Percentiles rank a stretch among this genome's conserved stretches.
Evolutionary conservation across 1,139 yeast species (phyloP).

Genomic region (Nakaseomyces nivariensis): DNA sequence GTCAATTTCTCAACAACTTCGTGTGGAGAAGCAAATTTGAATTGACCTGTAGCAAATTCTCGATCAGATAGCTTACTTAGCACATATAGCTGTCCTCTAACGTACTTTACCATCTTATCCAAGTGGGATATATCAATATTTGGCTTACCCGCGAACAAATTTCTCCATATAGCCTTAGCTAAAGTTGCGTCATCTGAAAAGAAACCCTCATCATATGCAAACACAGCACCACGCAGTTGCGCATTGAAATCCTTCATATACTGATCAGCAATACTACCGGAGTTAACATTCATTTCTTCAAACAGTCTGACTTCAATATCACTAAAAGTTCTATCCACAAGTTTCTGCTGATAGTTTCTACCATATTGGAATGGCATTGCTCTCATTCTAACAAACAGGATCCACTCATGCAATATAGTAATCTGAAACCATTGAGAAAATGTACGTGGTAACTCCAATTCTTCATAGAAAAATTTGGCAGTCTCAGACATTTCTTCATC

Average conservation of each 20-base stretch:
- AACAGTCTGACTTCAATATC: slow-evolving; percentile 83
- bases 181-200: slow-evolving; percentile 73
- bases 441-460: slow-evolving; percentile 71
- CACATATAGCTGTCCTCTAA: slow-evolving; percentile 81
- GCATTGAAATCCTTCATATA: slow-evolving; percentile 84
- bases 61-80: slow-evolving; percentile 78
- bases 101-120: slow-evolving; percentile 80
- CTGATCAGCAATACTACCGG: slow-evolving; percentile 77
- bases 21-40: slow-evolving; percentile 77
- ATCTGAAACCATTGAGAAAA: slow-evolving; percentile 95
- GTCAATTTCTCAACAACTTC: slow-evolving; percentile 67
- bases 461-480: slow-evolving; percentile 67
- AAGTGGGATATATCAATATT: slow-evolving; percentile 75
- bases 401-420: slow-evolving; percentile 86
- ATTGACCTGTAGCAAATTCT: slow-evolving; percentile 86
- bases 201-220: slow-evolving; percentile 90
- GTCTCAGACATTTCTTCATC: slow-evolving; percentile 56
- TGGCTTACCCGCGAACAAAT: slow-evolving; percentile 75
- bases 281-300: slow-evolving; percentile 73
- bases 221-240: slow-evolving; percentile 80
- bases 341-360: slow-evolving; percentile 79
- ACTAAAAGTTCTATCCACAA: slow-evolving; percentile 78
- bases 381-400: slow-evolving; percentile 87
- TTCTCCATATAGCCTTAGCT: slow-evolving; percentile 87
- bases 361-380: slow-evolving; percentile 90